Percentiles rank a stretch among this genome's conserved stretches.
Evolutionary conservation across 768 basidiomycete genomes (phyloP).

Genomic region (Neoboletus subvelutipes): DNA sequence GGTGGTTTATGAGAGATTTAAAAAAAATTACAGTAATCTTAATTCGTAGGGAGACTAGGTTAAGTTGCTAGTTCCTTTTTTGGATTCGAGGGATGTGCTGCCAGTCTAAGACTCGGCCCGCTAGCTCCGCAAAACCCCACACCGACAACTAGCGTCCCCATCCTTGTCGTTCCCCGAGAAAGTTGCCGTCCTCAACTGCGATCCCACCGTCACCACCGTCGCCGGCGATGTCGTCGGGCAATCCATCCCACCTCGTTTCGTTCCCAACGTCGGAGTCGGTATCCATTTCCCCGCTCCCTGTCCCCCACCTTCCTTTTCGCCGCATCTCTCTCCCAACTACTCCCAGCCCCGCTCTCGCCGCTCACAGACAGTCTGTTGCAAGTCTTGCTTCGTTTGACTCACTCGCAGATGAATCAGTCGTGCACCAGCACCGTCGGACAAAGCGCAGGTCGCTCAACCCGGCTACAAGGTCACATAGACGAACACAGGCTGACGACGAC

Average conservation of each 20-base stretch:
- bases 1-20: too few relatives aligned
- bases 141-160: not conserved
- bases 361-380: slow-evolving; percentile 60
- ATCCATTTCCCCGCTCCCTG: slow-evolving; percentile 32
- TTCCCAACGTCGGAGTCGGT: slow-evolving; percentile 34
- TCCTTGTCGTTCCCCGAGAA: not conserved
- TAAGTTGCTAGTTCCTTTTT: too few relatives aligned
- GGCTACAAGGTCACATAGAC: slow-evolving; percentile 21
- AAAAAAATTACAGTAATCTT: too few relatives aligned
- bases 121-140: slow-evolving; percentile 4
- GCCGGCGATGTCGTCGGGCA: slow-evolving; percentile 21
- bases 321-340: slow-evolving; percentile 60
- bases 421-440: slow-evolving; percentile 30
- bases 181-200: slow-evolving; percentile 7
- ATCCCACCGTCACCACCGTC: slow-evolving; percentile 12
- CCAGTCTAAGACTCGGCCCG: slow-evolving; percentile 25
- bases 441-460: slow-evolving; percentile 38
- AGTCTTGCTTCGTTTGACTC: slow-evolving; percentile 78
- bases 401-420: slow-evolving; percentile 48
- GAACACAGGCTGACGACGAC: slow-evolving; percentile 47
- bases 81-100: slow-evolving; percentile 19
- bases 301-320: slow-evolving; percentile 59
- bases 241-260: slow-evolving; percentile 21
- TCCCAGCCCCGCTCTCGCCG: slow-evolving; percentile 40
- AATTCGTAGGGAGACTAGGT: too few relatives aligned